Percentiles rank a stretch among this genome's conserved stretches.
phyloP scores from a whole-genome alignment of 2,329 filamentous ascomycete species.

The Triangularia verruculosa region DNA sequence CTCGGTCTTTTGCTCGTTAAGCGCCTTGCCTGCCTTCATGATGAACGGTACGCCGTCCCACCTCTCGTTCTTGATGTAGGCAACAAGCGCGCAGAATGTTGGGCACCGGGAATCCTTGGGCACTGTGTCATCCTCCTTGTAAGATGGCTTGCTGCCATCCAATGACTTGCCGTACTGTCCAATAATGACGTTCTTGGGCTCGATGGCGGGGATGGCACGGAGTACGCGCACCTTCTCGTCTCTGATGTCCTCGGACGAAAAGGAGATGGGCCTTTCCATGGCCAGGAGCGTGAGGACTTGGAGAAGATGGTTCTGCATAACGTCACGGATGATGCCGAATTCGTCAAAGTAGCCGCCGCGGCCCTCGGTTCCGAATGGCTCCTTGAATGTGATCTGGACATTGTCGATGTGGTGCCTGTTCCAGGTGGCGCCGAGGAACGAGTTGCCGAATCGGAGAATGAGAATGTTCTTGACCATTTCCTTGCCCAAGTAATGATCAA shows the following conservation, averaged over 20 bases:
- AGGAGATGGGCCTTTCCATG: constrained; percentile 98
- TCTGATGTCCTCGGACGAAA: constrained; percentile 95
- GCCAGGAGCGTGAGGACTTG: constrained; percentile 94
- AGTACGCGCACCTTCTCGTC: constrained; percentile 98
- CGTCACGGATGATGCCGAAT: constrained; percentile 98
- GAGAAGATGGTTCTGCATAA: constrained; percentile 99
- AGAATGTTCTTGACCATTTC: constrained; percentile 99
- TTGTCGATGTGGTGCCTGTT: constrained; percentile 99
- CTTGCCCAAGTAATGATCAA: constrained; percentile 98
- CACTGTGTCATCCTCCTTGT: constrained; percentile 98
- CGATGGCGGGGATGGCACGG: constrained; percentile 86
- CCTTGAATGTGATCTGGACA: constrained; percentile 98
- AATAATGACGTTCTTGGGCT: constrained; percentile 99
- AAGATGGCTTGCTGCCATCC: constrained; percentile 92
- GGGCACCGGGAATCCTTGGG: constrained; percentile 96
- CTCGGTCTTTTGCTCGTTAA: constrained; percentile 99
- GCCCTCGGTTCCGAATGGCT: constrained; percentile 97
- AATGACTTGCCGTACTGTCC: constrained; percentile 96
- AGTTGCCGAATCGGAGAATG: constrained; percentile 96
- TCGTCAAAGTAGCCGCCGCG: constrained; percentile 99
- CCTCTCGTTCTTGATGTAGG: constrained; percentile 98
- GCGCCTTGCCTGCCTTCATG: constrained; percentile 96
- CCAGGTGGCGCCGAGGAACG: constrained; percentile 98
- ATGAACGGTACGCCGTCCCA: constrained; percentile 99
- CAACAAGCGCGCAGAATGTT: constrained; percentile 95